Evolutionary conservation across 2,329 filamentous ascomycete species (phyloP).

Genomic region (Botrytis paeoniae): DNA sequence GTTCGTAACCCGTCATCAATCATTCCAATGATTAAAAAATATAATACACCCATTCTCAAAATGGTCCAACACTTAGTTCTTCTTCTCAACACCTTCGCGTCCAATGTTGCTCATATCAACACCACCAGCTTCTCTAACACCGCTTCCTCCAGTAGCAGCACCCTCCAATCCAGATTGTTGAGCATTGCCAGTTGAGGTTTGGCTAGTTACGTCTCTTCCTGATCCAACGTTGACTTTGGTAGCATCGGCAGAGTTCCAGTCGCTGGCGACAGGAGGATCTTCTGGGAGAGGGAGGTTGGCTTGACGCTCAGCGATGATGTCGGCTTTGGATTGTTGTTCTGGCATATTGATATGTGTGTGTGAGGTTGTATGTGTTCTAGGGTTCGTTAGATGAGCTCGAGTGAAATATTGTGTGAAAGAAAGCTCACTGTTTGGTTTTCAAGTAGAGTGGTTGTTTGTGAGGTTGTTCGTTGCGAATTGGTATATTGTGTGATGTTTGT

Average conservation of each 20-base stretch:
- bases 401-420: background rate
- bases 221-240: conserved; percentile 65
- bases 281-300: conserved; percentile 77
- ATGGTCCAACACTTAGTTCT: background rate
- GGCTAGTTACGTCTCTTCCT: conserved; percentile 43
- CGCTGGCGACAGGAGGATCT: conserved; percentile 69
- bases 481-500: background rate
- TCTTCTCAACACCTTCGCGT: conserved; percentile 57
- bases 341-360: conserved; percentile 27
- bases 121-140: conserved; percentile 47
- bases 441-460: background rate
- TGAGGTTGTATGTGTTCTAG: background rate
- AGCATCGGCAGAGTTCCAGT: conserved; percentile 72
- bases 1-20: conserved; percentile 7
- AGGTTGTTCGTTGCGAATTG: background rate
- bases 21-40: background rate
- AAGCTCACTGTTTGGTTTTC: background rate
- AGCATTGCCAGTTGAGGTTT: conserved; percentile 48
- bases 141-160: conserved; percentile 56
- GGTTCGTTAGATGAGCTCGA: background rate
- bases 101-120: conserved; percentile 60
- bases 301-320: conserved; percentile 65
- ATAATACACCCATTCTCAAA: background rate
- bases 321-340: conserved; percentile 49
- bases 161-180: conserved; percentile 54